A percentile compares a stretch with the other conserved stretches of the same genome.
Evolutionary conservation across 345 rosid species (phyloP).

Genomic region (Salix koriyanagi): DNA sequence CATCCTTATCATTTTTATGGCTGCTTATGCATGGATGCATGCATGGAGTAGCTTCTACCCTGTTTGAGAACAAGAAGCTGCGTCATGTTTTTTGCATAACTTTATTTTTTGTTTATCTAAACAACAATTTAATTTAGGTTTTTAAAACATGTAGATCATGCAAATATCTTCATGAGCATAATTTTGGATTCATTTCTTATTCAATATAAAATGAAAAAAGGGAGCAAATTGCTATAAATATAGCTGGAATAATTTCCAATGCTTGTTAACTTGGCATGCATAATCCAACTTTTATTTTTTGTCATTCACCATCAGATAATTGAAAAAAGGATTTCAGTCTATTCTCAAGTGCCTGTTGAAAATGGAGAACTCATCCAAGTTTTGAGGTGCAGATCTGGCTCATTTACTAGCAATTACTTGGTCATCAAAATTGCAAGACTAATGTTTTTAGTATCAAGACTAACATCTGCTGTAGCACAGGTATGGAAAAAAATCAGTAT

Average conservation of each 20-base stretch:
- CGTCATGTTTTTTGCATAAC: neutral
- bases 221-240: neutral
- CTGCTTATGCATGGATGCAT: neutral
- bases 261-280: neutral
- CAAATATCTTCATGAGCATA: too few species aligned
- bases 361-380: constrained; percentile 96
- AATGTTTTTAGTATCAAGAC: constrained; percentile 42
- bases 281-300: neutral
- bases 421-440: constrained; percentile 19
- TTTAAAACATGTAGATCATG: too few species aligned
- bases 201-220: neutral
- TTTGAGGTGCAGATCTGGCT: constrained; percentile 54
- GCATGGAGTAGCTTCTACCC: neutral
- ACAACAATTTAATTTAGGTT: too few species aligned
- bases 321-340: constrained; percentile 86
- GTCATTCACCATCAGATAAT: constrained; percentile 52
- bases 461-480: constrained; percentile 84
- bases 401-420: constrained; percentile 15
- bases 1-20: too few species aligned
- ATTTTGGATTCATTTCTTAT: neutral
- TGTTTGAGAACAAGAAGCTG: neutral
- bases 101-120: neutral
- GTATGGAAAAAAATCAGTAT: constrained; percentile 76
- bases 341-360: constrained; percentile 87
- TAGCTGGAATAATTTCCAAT: neutral